Percentiles rank a stretch among this genome's conserved stretches.
Conservation (phyloP, 441 rosid genomes). For the Pelargonium fulgidum region DNA sequence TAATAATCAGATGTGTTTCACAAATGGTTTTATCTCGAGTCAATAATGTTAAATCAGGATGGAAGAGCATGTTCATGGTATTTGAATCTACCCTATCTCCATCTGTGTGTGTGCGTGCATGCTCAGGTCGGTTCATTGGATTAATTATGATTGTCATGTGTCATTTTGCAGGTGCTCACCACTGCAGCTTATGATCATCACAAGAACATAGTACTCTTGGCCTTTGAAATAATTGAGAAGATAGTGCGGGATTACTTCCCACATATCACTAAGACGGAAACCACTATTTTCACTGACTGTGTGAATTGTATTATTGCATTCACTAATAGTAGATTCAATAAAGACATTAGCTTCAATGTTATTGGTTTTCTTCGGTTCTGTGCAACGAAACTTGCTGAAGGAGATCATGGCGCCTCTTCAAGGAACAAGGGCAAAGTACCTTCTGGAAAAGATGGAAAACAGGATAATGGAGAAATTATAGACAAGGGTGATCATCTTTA, state of each 20-base stretch:
- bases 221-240: slow-evolving; percentile 98
- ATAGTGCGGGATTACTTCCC: slow-evolving; percentile 96
- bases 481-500: slow-evolving; percentile 77
- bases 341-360: slow-evolving; percentile 90
- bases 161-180: slow-evolving; percentile 75
- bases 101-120: not conserved
- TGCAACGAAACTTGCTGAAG: slow-evolving; percentile 97
- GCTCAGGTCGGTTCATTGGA: slow-evolving; percentile 1
- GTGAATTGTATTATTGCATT: slow-evolving; percentile 96
- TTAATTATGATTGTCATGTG: slow-evolving; percentile 3
- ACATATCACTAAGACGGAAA: slow-evolving; percentile 96
- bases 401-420: slow-evolving; percentile 72
- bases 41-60: slow-evolving; percentile 95
- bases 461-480: slow-evolving; percentile 56
- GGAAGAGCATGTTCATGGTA: slow-evolving; percentile 99
- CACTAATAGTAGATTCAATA: slow-evolving; percentile 91
- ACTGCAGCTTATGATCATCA: slow-evolving; percentile 99
- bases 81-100: slow-evolving; percentile 19
- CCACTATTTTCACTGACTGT: slow-evolving; percentile 98
- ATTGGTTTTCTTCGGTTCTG: slow-evolving; percentile 93
- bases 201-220: slow-evolving; percentile 88
- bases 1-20: slow-evolving; percentile 96
- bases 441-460: slow-evolving; percentile 47
- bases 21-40: slow-evolving; percentile 99
- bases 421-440: slow-evolving; percentile 63